Conservation (phyloP, 148 eudicot genomes). For the Rhododendron ferrugineum region DNA sequence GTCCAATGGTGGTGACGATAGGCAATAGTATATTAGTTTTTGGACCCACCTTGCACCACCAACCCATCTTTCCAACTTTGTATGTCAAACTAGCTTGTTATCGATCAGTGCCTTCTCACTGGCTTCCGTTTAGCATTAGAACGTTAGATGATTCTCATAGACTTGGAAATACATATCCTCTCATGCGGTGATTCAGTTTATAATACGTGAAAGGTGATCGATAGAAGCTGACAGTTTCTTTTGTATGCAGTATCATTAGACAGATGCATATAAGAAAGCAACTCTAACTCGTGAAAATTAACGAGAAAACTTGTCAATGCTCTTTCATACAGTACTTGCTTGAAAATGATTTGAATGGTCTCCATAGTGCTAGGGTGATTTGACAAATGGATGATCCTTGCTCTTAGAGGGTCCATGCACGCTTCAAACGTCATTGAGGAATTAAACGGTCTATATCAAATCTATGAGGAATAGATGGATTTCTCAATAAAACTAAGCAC, state of each 20-base stretch:
- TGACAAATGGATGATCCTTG: neutral
- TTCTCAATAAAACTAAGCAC: neutral
- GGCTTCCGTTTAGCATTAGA: slow-evolving; percentile 1
- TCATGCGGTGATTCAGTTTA: neutral
- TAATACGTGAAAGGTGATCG: neutral
- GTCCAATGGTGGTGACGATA: neutral
- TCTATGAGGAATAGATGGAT: neutral
- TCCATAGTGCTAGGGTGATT: slow-evolving; percentile 10
- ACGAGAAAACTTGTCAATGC: neutral
- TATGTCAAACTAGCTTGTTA: slow-evolving; percentile 10
- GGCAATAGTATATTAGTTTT: neutral
- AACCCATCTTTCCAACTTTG: neutral
- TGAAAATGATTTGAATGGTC: slow-evolving; percentile 3
- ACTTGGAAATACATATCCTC: neutral
- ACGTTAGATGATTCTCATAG: slow-evolving; percentile 5
- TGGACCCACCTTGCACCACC: slow-evolving; percentile 2
- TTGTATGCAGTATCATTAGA: neutral
- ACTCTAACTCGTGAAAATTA: neutral
- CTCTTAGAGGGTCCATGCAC: neutral
- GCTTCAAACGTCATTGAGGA: neutral
- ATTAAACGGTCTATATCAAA: neutral
- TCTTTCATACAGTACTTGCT: neutral
- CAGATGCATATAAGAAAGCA: slow-evolving; percentile 9
- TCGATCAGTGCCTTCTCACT: slow-evolving; percentile 11
- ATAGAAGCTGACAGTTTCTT: slow-evolving; percentile 4